Evolutionary conservation across 2,329 filamentous ascomycete species (phyloP).

Genomic region (Fusarium sp.): DNA sequence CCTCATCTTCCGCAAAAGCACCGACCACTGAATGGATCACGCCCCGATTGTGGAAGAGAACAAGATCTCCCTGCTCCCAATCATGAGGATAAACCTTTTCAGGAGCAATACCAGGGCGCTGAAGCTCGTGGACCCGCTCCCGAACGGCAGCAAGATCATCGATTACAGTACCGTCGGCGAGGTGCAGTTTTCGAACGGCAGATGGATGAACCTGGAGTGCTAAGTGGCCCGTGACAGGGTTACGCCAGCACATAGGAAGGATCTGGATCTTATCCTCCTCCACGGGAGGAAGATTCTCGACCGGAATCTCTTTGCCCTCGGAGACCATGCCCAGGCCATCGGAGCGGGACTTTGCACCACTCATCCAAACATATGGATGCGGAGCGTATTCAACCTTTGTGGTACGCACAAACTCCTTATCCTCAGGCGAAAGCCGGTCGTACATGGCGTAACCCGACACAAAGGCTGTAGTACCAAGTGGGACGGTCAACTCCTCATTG

Average conservation of each 20-base stretch:
- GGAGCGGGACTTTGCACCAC: constrained; percentile 69
- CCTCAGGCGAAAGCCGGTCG: constrained; percentile 69
- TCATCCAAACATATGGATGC: constrained; percentile 88
- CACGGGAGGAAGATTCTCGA: constrained; percentile 69
- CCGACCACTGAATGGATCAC: constrained; percentile 80
- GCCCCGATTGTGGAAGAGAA: constrained; percentile 82
- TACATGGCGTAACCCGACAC: constrained; percentile 77
- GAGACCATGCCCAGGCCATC: constrained; percentile 77
- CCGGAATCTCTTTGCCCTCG: constrained; percentile 69
- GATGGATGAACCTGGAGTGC: constrained; percentile 80
- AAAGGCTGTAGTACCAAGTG: constrained; percentile 81
- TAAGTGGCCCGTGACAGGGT: constrained; percentile 73
- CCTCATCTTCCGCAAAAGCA: constrained; percentile 76
- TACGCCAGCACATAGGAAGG: constrained; percentile 81
- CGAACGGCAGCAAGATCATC: constrained; percentile 73
- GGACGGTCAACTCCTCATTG: constrained; percentile 71
- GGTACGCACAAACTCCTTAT: constrained; percentile 73
- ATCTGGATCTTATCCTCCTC: constrained; percentile 74
- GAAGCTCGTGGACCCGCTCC: constrained; percentile 73
- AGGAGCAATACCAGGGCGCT: constrained; percentile 77
- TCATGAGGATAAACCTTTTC: constrained; percentile 76
- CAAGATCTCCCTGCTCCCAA: constrained; percentile 80
- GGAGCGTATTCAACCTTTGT: constrained; percentile 79
- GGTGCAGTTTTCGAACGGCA: constrained; percentile 74
- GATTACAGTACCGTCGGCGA: constrained; percentile 72